A percentile compares a stretch with the other conserved stretches of the same genome.
These are phyloP conservation scores for Gymnopilus junonius DNA, from an alignment of 768 basidiomycete genomes.

Conservation along the genomic window DNA sequence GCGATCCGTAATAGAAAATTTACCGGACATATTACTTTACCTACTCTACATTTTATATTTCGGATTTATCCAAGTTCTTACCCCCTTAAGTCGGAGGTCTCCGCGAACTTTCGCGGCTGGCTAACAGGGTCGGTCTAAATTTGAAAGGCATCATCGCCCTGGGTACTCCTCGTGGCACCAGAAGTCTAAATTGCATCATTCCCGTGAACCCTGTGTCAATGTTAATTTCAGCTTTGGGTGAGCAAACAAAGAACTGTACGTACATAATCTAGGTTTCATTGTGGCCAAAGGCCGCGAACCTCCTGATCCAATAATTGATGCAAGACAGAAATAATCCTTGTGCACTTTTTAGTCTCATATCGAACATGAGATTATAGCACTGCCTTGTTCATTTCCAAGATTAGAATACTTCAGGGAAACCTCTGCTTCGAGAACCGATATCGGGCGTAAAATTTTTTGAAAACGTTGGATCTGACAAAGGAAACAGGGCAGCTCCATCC, in stretches of 20 bases:
- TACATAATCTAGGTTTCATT: background rate
- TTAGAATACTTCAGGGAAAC: background rate
- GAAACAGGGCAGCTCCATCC: background rate
- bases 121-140: conserved; percentile 7
- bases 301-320: background rate
- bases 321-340: background rate
- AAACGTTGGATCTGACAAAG: background rate
- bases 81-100: conserved; percentile 9
- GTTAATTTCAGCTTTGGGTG: background rate
- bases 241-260: background rate
- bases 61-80: background rate
- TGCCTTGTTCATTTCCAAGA: background rate
- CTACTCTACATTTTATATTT: conserved; percentile 7
- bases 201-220: conserved; percentile 18
- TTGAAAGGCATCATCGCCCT: conserved; percentile 9
- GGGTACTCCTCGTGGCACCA: conserved; percentile 9
- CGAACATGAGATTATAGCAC: background rate
- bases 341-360: background rate
- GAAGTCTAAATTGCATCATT: conserved; percentile 27
- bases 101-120: conserved; percentile 9
- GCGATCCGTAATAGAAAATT: background rate
- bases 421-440: background rate
- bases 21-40: conserved; percentile 10
- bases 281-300: background rate
- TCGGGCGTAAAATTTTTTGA: background rate